These are phyloP conservation scores for Cyberlindnera veronae DNA, from an alignment of 805 yeast species.

Conservation along the genomic window DNA sequence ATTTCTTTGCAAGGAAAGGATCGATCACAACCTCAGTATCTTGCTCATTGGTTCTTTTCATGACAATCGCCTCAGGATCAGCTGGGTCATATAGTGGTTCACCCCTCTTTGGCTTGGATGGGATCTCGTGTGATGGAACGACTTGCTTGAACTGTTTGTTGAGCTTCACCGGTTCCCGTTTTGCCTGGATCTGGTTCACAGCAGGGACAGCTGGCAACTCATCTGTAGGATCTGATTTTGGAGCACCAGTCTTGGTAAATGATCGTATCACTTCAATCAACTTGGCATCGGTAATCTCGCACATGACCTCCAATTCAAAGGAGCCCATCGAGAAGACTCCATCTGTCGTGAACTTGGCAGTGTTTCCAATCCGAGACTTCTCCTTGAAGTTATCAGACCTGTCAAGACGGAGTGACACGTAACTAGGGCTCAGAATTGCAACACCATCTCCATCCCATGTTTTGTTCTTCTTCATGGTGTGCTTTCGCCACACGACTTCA, in stretches of 20 bases:
- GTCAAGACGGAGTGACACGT: conserved; percentile 32
- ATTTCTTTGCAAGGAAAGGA: conserved; percentile 44
- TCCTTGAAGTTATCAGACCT: conserved; percentile 31
- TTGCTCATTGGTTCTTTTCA: conserved; percentile 32
- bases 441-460: conserved; percentile 95
- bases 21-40: conserved; percentile 55
- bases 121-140: conserved; percentile 19
- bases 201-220: not conserved
- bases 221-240: conserved; percentile 1
- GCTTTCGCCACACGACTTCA: conserved; percentile 48
- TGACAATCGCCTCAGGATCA: conserved; percentile 36
- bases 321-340: conserved; percentile 48
- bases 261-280: conserved; percentile 24
- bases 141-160: conserved; percentile 27
- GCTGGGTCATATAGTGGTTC: conserved; percentile 40
- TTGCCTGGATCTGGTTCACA: conserved; percentile 1
- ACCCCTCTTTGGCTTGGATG: conserved; percentile 11
- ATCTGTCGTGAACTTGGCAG: conserved; percentile 30
- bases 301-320: conserved; percentile 62
- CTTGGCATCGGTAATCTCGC: conserved; percentile 32
- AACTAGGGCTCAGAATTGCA: conserved; percentile 33
- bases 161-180: conserved; percentile 11
- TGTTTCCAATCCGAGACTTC: conserved; percentile 17
- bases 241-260: conserved; percentile 6
- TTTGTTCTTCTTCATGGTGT: conserved; percentile 73